Conservation (phyloP, 2,329 filamentous ascomycete species). For the Sarocladium kiliense region DNA sequence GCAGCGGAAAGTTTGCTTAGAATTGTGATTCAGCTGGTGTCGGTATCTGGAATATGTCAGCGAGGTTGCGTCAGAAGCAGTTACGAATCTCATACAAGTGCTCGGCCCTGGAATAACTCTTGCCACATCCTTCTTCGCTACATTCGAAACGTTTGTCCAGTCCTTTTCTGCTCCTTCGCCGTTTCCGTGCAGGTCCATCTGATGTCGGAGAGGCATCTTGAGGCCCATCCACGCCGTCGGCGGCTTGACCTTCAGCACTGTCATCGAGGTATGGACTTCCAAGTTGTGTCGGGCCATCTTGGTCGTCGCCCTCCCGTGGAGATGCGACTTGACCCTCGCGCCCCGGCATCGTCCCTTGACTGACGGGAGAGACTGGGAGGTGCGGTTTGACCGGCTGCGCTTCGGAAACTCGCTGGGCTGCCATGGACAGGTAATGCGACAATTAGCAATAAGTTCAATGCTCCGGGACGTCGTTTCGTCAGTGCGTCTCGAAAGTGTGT, state of each 20-base stretch:
- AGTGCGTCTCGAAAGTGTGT: not conserved
- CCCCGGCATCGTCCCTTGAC: conserved; percentile 22
- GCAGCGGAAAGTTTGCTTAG: conserved; percentile 92
- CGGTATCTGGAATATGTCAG: conserved; percentile 53
- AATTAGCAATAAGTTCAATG: not conserved
- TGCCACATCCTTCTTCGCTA: conserved; percentile 80
- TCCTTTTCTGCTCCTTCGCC: conserved; percentile 69
- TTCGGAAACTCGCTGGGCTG: not conserved
- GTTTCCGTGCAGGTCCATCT: conserved; percentile 52
- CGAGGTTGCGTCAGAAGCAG: not conserved
- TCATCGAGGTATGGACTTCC: conserved; percentile 4
- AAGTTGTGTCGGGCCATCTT: conserved; percentile 12
- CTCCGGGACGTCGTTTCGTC: not conserved
- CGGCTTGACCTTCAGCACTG: not conserved
- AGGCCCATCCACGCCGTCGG: conserved; percentile 18
- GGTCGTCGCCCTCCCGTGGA: conserved; percentile 27
- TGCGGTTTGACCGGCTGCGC: conserved; percentile 9
- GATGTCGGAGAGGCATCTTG: conserved; percentile 47
- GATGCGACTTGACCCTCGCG: not conserved
- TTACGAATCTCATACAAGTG: conserved; percentile 63
- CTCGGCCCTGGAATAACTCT: conserved; percentile 93
- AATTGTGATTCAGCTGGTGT: conserved; percentile 92
- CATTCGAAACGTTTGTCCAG: conserved; percentile 82
- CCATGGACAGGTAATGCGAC: not conserved
- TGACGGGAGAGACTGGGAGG: conserved; percentile 1